Evolutionary conservation across 169 alveolate genomes (phyloP).

Genomic region (Perkinsus chesapeaki): DNA sequence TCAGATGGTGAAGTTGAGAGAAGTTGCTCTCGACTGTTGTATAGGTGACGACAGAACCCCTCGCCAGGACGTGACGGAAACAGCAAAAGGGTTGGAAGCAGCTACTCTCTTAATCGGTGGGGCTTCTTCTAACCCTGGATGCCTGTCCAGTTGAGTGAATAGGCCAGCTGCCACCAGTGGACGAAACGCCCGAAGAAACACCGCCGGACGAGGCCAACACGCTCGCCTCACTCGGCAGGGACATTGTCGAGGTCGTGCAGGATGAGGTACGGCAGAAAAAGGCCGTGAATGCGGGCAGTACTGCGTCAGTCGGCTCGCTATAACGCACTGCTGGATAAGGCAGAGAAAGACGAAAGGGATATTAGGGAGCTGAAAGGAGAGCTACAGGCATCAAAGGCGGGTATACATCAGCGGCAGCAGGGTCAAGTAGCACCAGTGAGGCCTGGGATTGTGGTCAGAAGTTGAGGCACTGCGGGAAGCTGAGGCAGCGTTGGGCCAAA

Average conservation of each 20-base stretch:
- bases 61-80: too few species aligned
- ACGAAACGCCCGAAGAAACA: neutral
- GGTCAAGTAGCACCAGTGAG: neutral
- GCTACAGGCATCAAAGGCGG: neutral
- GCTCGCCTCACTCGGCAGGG: neutral
- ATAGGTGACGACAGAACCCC: too few species aligned
- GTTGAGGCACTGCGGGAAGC: neutral
- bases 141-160: neutral
- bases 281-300: too few species aligned
- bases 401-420: neutral
- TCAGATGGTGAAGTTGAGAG: neutral
- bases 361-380: too few species aligned
- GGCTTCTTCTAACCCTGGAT: neutral
- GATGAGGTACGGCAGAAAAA: neutral
- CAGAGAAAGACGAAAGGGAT: too few species aligned
- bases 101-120: neutral
- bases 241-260: neutral
- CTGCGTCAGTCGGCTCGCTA: too few species aligned
- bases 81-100: neutral
- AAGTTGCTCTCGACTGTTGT: too few species aligned
- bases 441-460: neutral
- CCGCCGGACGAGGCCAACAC: neutral
- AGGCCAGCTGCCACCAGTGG: neutral
- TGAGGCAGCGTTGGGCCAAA: neutral
- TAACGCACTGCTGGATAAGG: too few species aligned